These are phyloP conservation scores for Prunus padus DNA, from an alignment of 306 rosid genomes.

Conservation along the genomic window DNA sequence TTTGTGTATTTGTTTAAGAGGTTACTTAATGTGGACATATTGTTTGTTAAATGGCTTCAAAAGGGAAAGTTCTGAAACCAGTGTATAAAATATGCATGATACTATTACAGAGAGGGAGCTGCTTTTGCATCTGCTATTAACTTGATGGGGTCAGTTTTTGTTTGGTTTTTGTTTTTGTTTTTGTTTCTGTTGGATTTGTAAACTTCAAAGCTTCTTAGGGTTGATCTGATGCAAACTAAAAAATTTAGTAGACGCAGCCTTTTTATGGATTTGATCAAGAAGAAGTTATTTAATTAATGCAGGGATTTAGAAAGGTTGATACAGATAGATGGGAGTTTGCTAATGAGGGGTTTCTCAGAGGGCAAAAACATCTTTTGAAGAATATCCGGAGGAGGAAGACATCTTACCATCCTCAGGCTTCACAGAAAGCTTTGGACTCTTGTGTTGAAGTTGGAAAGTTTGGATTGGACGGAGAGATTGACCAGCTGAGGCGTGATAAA, in stretches of 20 bases:
- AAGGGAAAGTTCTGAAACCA: slow-evolving; percentile 7
- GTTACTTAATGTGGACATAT: slow-evolving; percentile 16
- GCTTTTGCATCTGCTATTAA: slow-evolving; percentile 2
- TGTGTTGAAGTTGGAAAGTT: slow-evolving; percentile 73
- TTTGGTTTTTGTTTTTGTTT: neutral
- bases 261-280: slow-evolving; percentile 17
- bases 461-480: slow-evolving; percentile 61
- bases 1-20: slow-evolving; percentile 14
- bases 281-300: slow-evolving; percentile 28
- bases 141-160: neutral
- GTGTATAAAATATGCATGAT: neutral
- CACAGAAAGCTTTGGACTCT: slow-evolving; percentile 48
- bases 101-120: slow-evolving; percentile 2
- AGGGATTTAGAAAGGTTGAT: slow-evolving; percentile 89
- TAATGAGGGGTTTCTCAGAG: slow-evolving; percentile 78
- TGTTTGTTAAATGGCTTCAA: slow-evolving; percentile 27
- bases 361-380: slow-evolving; percentile 67
- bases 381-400: slow-evolving; percentile 67
- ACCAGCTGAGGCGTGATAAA: slow-evolving; percentile 59
- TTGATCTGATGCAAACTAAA: neutral
- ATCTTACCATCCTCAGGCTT: slow-evolving; percentile 28
- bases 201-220: neutral
- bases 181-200: neutral
- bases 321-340: slow-evolving; percentile 91
- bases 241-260: neutral